These are phyloP conservation scores for Sporothrix euskadiensis DNA, from an alignment of 2,329 filamentous ascomycete genomes.

Conservation along the genomic window DNA sequence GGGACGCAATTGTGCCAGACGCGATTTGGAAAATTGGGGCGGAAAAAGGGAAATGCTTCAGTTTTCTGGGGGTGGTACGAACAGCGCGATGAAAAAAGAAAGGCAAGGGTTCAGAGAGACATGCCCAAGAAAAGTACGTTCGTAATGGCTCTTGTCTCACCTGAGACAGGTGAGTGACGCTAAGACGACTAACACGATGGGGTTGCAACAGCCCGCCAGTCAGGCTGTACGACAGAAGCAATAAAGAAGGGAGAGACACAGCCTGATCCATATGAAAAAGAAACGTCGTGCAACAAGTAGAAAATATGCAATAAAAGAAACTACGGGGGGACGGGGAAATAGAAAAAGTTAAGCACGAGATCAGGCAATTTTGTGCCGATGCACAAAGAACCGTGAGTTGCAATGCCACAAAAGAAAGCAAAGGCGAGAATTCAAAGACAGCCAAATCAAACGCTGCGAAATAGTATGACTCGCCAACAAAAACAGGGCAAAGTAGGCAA, in stretches of 20 bases:
- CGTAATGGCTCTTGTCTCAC: background rate
- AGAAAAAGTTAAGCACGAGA: background rate
- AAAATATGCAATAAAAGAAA: background rate
- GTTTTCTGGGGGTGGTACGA: background rate
- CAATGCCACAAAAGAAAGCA: constrained; percentile 12
- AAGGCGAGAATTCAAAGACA: background rate
- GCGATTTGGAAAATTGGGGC: too few species aligned
- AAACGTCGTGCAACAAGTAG: background rate
- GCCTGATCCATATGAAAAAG: background rate
- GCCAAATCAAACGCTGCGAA: background rate
- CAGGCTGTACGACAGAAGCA: background rate
- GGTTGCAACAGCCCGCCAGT: background rate
- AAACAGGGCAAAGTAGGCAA: background rate
- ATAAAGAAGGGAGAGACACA: background rate
- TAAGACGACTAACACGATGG: background rate
- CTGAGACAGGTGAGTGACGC: background rate
- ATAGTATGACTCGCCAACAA: background rate
- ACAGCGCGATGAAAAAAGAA: background rate
- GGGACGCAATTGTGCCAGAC: background rate
- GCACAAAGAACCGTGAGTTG: background rate
- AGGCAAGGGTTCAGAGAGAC: background rate
- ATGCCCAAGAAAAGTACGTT: background rate
- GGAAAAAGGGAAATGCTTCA: background rate
- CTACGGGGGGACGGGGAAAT: background rate
- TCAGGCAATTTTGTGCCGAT: background rate